A percentile compares a stretch with the other conserved stretches of the same genome.
Conservation (phyloP, 2,329 filamentous ascomycete genomes). For the Alternaria hordeiaustralica region DNA sequence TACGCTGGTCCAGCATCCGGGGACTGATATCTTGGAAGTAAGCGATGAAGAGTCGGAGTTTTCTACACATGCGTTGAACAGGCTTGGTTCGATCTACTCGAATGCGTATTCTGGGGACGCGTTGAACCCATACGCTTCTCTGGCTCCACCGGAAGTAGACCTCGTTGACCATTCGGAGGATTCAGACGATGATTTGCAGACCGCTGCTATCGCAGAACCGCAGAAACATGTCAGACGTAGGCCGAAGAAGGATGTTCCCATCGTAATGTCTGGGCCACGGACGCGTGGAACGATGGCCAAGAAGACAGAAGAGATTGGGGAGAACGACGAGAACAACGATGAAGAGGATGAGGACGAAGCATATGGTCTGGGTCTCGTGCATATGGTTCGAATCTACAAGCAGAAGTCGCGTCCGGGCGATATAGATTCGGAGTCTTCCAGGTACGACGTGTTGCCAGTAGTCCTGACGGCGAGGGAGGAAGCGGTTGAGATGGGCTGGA, state of each 20-base stretch:
- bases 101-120: not conserved
- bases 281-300: not conserved
- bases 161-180: not conserved
- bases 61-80: not conserved
- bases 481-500: slow-evolving; percentile 3
- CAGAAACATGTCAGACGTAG: no score
- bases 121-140: not conserved
- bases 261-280: not conserved
- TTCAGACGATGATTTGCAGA: not conserved
- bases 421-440: not conserved
- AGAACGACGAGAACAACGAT: not conserved
- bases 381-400: not conserved
- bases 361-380: not conserved
- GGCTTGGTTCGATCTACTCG: not conserved
- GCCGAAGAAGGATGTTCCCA: not conserved
- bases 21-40: not conserved
- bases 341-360: not conserved
- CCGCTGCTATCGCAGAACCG: not conserved
- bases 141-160: not conserved
- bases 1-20: not conserved
- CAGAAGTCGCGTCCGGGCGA: not conserved
- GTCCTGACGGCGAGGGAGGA: slow-evolving; percentile 3
- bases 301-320: not conserved
- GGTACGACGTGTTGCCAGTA: not conserved
- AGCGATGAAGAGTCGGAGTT: not conserved